Evolutionary conservation across 164 flowering plant species (phyloP), one percentile per base, ranked within the genome.

Genomic region (Tetrastigma voinierianum): DNA sequence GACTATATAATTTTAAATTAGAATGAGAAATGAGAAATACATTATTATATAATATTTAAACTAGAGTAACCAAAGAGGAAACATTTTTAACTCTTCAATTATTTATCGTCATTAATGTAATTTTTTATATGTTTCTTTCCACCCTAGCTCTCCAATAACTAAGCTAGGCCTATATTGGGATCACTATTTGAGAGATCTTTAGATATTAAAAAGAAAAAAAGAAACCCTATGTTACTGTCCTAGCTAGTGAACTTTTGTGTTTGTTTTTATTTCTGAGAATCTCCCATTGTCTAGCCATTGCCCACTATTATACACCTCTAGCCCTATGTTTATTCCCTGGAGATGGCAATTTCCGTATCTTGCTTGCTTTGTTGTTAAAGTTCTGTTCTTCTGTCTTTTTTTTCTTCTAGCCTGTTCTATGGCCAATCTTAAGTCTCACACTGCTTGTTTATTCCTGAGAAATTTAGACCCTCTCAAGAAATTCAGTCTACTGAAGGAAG

Each of bases 401-500:
- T 49, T 43, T 51, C 43, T 32, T 32, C 6, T 32, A 32, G 40
- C 6, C 40, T 32, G 40, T 7, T 32, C 40, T 46, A 72, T 78
- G 82, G 77, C 72, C 57, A 57, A 25, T 23, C 49, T 1, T 15
- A 73, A 59, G n/a, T n/a, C n/a, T 61, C 14, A 60, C 32, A 21
- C 32, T 59, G 65, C 61, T 32, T 69, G 51, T 51, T 18, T 72
- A 47, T 13, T 67, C 61, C 64, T 74, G 16, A n/a, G 52, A 4
- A 32, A 7, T 59, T 16, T 46, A 74, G 17, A 25, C 69, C 69
- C 65, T 51, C 56, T 32, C 74, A 53, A 18, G 61, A 53, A 65
- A 19, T 68, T 51, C 66, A 67, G 44, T 54, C 61, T 13, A 61
- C 46, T 16, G 59, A 66, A 13, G 73, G 74, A 32, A 79, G 77